These are phyloP conservation scores for Adansonia rubrostipa DNA, from an alignment of 441 rosid genomes.

Conservation along the genomic window DNA sequence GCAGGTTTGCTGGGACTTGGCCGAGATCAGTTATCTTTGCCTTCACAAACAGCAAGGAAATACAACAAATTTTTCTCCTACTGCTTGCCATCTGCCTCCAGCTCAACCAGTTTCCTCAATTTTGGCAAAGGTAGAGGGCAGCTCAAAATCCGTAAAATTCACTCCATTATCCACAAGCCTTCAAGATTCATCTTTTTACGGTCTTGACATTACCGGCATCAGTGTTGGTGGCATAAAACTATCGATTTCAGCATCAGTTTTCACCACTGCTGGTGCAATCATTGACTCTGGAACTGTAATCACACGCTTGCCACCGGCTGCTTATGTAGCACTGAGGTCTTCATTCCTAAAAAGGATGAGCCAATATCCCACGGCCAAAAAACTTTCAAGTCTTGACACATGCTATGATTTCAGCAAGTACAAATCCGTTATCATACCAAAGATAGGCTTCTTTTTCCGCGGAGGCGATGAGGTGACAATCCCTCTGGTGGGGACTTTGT, in stretches of 20 bases:
- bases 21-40: constrained; percentile 59
- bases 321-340: constrained; percentile 45
- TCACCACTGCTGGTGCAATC: constrained; percentile 46
- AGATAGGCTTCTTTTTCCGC: constrained; percentile 51
- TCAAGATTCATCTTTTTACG: constrained; percentile 48
- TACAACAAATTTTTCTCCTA: constrained; percentile 78
- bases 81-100: constrained; percentile 67
- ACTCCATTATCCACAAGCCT: constrained; percentile 59
- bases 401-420: constrained; percentile 63
- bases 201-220: constrained; percentile 50
- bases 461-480: constrained; percentile 51
- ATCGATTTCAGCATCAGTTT: constrained; percentile 48
- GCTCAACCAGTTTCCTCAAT: constrained; percentile 70
- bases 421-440: constrained; percentile 43
- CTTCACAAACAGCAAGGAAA: constrained; percentile 61
- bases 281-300: constrained; percentile 74
- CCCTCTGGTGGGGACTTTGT: constrained; percentile 46
- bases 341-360: constrained; percentile 57
- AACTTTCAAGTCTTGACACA: constrained; percentile 68
- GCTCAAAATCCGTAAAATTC: constrained; percentile 48
- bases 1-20: constrained; percentile 88
- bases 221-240: constrained; percentile 51
- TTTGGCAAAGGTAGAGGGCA: constrained; percentile 49
- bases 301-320: constrained; percentile 59
- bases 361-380: constrained; percentile 52